Conservation (phyloP, 257 asterid species). For the Nicotiana sylvestris region DNA sequence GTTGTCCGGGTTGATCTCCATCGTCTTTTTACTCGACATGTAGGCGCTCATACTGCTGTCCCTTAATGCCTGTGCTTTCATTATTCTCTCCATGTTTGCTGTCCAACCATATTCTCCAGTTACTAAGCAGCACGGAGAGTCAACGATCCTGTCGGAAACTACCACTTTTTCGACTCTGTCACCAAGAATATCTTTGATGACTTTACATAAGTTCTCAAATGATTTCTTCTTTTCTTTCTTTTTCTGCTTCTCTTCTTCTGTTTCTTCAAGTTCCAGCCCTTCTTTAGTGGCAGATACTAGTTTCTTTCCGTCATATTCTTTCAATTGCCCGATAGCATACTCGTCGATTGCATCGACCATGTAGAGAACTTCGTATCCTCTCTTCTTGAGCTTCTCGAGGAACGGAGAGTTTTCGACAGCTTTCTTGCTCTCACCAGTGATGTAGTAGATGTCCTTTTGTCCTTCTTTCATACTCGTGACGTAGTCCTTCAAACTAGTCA, state of each 20-base stretch:
- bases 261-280: conserved; percentile 13
- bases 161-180: not conserved
- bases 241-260: conserved; percentile 18
- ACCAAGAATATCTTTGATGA: not conserved
- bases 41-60: conserved; percentile 16
- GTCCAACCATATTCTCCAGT: conserved; percentile 27
- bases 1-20: conserved; percentile 18
- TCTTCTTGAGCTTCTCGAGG: conserved; percentile 17
- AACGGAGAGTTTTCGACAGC: conserved; percentile 16
- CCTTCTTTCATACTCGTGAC: conserved; percentile 23
- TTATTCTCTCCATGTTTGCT: not conserved
- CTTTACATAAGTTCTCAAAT: conserved; percentile 18
- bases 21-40: conserved; percentile 18
- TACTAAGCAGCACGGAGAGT: conserved; percentile 17
- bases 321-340: conserved; percentile 9
- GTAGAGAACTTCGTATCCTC: conserved; percentile 19
- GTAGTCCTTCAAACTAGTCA: conserved; percentile 24
- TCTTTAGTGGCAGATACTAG: conserved; percentile 11
- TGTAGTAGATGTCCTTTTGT: conserved; percentile 18
- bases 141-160: not conserved
- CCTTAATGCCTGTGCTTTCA: conserved; percentile 9
- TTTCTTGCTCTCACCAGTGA: conserved; percentile 10
- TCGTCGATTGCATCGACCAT: conserved; percentile 22
- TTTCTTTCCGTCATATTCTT: conserved; percentile 16
- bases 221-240: conserved; percentile 11